Evolutionary conservation across 225 moss, liverwort and hornwort genomes (phyloP).

Genomic region (Sphagnum contortum): DNA sequence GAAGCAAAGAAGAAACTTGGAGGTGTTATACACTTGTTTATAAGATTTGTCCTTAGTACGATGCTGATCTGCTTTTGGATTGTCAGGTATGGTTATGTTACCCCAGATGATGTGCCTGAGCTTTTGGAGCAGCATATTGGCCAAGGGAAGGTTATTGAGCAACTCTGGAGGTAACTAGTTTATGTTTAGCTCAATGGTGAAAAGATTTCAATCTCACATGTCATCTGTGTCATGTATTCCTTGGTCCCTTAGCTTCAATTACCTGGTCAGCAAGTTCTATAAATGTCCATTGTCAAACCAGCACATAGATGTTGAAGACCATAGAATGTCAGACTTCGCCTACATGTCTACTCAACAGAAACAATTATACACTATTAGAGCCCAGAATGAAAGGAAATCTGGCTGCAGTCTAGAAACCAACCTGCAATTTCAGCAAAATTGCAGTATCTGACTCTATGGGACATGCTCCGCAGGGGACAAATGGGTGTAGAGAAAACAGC

Average conservation of each 20-base stretch:
- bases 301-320: not conserved
- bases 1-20: no score
- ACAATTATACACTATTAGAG: not conserved
- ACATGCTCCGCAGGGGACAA: conserved; percentile 53
- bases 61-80: conserved; percentile 7
- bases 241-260: no score
- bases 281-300: not conserved
- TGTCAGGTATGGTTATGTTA: conserved; percentile 47
- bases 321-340: not conserved
- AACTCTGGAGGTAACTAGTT: conserved; percentile 43
- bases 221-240: not conserved
- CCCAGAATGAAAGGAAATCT: not conserved
- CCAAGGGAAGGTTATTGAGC: conserved; percentile 44
- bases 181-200: not conserved
- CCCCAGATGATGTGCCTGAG: conserved; percentile 59
- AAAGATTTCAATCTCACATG: not conserved
- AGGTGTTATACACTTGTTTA: no score
- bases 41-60: conserved; percentile 1
- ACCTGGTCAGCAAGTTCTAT: no score
- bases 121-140: conserved; percentile 59
- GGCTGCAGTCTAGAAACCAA: not conserved
- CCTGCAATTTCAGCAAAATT: not conserved
- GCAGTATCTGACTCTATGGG: not conserved
- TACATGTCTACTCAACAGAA: no score
- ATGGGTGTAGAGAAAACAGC: conserved; percentile 80